These are phyloP conservation scores for Letharia columbiana DNA, from an alignment of 495 filamentous ascomycete species.

Conservation along the genomic window DNA sequence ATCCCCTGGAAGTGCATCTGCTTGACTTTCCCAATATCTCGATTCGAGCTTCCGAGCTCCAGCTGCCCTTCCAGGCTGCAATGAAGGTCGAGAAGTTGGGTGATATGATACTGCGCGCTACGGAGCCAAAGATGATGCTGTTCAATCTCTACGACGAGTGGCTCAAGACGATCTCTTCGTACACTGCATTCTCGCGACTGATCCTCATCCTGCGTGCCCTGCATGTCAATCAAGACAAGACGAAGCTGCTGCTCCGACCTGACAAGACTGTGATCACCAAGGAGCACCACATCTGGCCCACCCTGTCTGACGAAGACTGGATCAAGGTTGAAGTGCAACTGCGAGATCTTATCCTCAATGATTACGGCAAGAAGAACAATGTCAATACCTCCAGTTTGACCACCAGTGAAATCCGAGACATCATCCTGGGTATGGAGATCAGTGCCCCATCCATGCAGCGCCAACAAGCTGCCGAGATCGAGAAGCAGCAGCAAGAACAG, in stretches of 20 bases:
- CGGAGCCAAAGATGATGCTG: conserved; percentile 98
- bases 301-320: conserved; percentile 93
- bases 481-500: conserved; percentile 97
- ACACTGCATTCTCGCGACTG: conserved; percentile 95
- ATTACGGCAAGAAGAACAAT: conserved; percentile 99
- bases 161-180: conserved; percentile 96
- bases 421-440: conserved; percentile 99
- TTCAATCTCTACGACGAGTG: conserved; percentile 99
- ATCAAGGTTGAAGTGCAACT: conserved; percentile 97
- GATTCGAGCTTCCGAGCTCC: conserved; percentile 94
- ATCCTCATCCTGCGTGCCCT: conserved; percentile 92
- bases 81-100: conserved; percentile 99
- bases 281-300: conserved; percentile 98
- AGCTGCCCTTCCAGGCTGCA: conserved; percentile 97
- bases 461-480: conserved; percentile 97
- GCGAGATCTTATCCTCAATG: conserved; percentile 91
- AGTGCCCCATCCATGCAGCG: conserved; percentile 96
- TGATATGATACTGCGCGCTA: conserved; percentile 97
- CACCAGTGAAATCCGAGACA: conserved; percentile 93
- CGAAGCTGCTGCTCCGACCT: conserved; percentile 91
- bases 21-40: conserved; percentile 99
- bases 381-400: conserved; percentile 97
- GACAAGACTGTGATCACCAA: conserved; percentile 98
- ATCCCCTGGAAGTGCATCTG: conserved; percentile 94
- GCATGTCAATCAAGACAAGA: conserved; percentile 97